These are phyloP conservation scores for Saccharata proteae DNA, from an alignment of 2,329 filamentous ascomycete genomes.

Conservation along the genomic window DNA sequence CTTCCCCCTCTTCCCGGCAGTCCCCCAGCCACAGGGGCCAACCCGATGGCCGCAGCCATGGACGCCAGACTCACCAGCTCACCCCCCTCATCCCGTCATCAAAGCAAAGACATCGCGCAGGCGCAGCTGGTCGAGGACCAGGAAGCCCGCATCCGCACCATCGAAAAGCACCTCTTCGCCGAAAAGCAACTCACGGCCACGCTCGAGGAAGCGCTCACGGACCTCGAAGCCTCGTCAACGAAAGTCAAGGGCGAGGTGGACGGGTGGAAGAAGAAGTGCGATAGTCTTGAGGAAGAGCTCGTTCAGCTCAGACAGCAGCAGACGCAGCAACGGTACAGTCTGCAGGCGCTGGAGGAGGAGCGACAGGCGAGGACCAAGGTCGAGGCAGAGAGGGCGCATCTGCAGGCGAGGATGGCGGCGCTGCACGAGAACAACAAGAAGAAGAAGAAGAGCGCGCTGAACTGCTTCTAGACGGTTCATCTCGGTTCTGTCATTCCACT, in stretches of 20 bases:
- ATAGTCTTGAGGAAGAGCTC: conserved; percentile 60
- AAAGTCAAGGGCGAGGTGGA: conserved; percentile 87
- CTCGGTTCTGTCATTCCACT: background rate
- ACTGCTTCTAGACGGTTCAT: conserved; percentile 65
- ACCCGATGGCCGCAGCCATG: too few relatives aligned
- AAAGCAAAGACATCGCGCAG: conserved; percentile 68
- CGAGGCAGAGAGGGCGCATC: conserved; percentile 73
- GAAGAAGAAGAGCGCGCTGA: conserved; percentile 90
- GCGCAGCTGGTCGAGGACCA: conserved; percentile 86
- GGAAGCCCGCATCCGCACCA: conserved; percentile 84
- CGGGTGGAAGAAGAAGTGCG: conserved; percentile 76
- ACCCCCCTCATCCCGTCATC: conserved; percentile 53
- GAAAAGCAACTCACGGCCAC: conserved; percentile 95
- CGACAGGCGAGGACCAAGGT: conserved; percentile 82
- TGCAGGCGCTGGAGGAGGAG: conserved; percentile 94
- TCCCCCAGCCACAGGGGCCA: conserved; percentile 17
- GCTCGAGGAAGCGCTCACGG: conserved; percentile 86
- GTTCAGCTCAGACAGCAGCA: conserved; percentile 50
- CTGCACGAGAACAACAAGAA: conserved; percentile 83
- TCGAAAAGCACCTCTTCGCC: conserved; percentile 91
- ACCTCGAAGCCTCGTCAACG: conserved; percentile 83
- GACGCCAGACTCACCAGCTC: conserved; percentile 44
- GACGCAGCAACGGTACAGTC: conserved; percentile 47
- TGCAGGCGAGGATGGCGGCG: conserved; percentile 69
- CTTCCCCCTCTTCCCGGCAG: conserved; percentile 70